These are phyloP conservation scores for Phlebiopsis flavidoalba DNA, from an alignment of 768 basidiomycete species.

Conservation along the genomic window DNA sequence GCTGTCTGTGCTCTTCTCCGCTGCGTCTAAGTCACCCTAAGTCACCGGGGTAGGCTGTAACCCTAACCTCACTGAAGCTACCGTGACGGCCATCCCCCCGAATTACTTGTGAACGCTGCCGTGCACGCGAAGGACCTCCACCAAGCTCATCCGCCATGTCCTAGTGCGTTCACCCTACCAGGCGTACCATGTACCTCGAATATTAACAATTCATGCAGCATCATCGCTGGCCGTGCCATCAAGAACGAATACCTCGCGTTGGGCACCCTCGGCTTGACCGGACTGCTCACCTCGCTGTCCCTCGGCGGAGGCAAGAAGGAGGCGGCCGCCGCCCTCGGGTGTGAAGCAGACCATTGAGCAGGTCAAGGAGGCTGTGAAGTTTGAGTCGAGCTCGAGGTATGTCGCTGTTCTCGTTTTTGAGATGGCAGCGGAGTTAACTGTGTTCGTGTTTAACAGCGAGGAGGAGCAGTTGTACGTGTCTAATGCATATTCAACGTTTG, in stretches of 20 bases:
- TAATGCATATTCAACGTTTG: constrained; percentile 5
- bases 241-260: constrained; percentile 80
- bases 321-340: constrained; percentile 15
- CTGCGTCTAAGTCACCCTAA: too few species aligned
- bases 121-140: constrained; percentile 5
- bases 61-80: not conserved
- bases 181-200: not conserved
- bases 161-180: constrained; percentile 30
- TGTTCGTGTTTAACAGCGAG: constrained; percentile 44
- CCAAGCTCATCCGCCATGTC: constrained; percentile 33
- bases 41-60: not conserved
- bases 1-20: too few species aligned
- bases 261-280: constrained; percentile 54
- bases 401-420: constrained; percentile 22
- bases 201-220: constrained; percentile 35
- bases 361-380: constrained; percentile 58
- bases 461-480: constrained; percentile 78
- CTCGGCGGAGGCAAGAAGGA: constrained; percentile 54
- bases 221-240: constrained; percentile 72
- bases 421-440: not conserved
- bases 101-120: not conserved
- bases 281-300: constrained; percentile 48
- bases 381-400: constrained; percentile 66
- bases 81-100: constrained; percentile 8
- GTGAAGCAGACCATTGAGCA: constrained; percentile 36